Conservation (phyloP, 2,329 filamentous ascomycete species). For the Teratosphaeriaceae sp. region DNA sequence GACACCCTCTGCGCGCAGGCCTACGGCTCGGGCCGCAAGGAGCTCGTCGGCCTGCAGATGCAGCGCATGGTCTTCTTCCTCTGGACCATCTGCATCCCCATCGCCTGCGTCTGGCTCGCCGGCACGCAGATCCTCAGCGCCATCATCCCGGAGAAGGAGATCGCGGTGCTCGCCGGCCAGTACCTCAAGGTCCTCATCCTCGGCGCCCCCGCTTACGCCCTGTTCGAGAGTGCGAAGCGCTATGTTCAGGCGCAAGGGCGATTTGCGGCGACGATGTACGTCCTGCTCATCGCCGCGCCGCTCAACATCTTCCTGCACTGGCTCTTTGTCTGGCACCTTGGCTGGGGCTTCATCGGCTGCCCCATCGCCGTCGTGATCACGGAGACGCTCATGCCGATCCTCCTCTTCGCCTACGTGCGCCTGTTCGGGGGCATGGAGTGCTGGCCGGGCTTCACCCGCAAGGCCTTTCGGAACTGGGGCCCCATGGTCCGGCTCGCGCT, state of each 20-base stretch:
- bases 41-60: slow-evolving; percentile 77
- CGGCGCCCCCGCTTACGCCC: slow-evolving; percentile 68
- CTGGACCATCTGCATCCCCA: slow-evolving; percentile 63
- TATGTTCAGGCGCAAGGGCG: slow-evolving; percentile 82
- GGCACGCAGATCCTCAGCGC: slow-evolving; percentile 55
- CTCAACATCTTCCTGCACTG: slow-evolving; percentile 77
- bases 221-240: slow-evolving; percentile 75
- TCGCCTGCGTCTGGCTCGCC: slow-evolving; percentile 63
- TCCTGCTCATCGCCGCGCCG: slow-evolving; percentile 74
- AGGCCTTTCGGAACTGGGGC: slow-evolving; percentile 66
- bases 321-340: slow-evolving; percentile 65
- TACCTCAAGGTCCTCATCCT: slow-evolving; percentile 66
- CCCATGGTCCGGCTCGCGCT: slow-evolving; percentile 83
- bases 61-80: slow-evolving; percentile 78
- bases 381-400: slow-evolving; percentile 64
- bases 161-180: slow-evolving; percentile 62
- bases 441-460: slow-evolving; percentile 71
- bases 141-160: slow-evolving; percentile 65
- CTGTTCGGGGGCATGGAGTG: slow-evolving; percentile 67
- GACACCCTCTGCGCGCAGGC: slow-evolving; percentile 93
- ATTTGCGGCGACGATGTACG: slow-evolving; percentile 78
- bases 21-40: slow-evolving; percentile 83
- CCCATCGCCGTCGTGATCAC: slow-evolving; percentile 71
- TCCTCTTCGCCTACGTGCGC: slow-evolving; percentile 68
- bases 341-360: slow-evolving; percentile 67